Conservation (phyloP, 176 grass and related monocot genomes). For the Oryza glaberrima region DNA sequence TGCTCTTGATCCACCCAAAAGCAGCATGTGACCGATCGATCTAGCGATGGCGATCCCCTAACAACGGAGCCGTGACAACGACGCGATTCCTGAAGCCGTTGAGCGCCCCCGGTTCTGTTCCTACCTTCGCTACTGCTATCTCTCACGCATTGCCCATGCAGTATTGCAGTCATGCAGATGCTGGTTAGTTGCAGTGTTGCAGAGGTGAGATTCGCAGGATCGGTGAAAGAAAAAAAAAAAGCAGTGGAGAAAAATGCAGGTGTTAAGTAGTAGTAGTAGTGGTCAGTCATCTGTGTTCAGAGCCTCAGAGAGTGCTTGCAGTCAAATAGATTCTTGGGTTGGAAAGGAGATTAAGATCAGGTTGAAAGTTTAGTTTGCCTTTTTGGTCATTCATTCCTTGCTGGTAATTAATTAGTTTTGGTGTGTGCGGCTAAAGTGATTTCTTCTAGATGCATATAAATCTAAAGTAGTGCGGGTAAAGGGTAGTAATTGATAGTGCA, state of each 20-base stretch:
- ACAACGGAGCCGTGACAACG: conserved; percentile 36
- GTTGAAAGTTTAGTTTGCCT: conserved; percentile 34
- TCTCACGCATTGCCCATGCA: conserved; percentile 30
- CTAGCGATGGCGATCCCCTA: conserved; percentile 53
- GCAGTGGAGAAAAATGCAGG: conserved; percentile 3
- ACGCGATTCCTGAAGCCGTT: conserved; percentile 30
- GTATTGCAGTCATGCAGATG: conserved; percentile 34
- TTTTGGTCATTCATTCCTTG: conserved; percentile 22
- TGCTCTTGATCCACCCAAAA: conserved; percentile 43
- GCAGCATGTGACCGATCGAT: conserved; percentile 49
- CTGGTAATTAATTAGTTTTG: background rate
- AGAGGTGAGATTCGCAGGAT: conserved; percentile 41
- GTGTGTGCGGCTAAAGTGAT: conserved; percentile 12
- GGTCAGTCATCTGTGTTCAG: background rate
- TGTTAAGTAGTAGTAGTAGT: background rate
- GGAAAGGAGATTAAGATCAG: background rate
- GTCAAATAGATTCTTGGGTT: conserved; percentile 42
- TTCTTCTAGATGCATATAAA: conserved; percentile 27
- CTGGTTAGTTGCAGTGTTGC: background rate
- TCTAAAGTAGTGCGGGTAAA: conserved; percentile 8
- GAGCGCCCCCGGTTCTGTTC: background rate
- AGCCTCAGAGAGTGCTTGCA: conserved; percentile 26
- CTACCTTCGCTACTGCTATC: background rate
- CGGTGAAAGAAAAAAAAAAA: background rate
- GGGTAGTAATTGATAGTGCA: conserved; percentile 1